Conservation (phyloP, 2,329 filamentous ascomycete genomes). For the Chaetomium strumarium region DNA sequence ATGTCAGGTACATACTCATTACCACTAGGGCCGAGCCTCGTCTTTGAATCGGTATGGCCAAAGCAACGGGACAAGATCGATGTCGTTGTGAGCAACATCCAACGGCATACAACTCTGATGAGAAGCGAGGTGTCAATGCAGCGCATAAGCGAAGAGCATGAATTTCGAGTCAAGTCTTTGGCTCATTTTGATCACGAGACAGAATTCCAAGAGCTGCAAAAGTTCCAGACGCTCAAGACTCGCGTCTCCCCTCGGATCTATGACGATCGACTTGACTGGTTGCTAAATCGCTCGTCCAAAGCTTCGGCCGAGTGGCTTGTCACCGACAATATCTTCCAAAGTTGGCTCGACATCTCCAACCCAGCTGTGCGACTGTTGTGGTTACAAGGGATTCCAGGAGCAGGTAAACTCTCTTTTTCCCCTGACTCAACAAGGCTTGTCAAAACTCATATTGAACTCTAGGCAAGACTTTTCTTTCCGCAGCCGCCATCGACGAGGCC, state of each 20-base stretch:
- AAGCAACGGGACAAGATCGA: slow-evolving; percentile 23
- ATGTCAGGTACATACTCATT: neutral
- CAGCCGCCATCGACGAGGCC: slow-evolving; percentile 8
- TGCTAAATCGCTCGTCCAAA: slow-evolving; percentile 6
- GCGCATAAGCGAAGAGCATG: slow-evolving; percentile 21
- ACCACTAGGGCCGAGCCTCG: slow-evolving; percentile 22
- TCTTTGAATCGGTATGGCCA: slow-evolving; percentile 31
- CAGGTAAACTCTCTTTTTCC: slow-evolving; percentile 15
- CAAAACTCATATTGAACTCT: slow-evolving; percentile 1
- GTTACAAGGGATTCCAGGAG: slow-evolving; percentile 25
- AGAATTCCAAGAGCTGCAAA: neutral
- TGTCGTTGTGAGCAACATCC: slow-evolving; percentile 12
- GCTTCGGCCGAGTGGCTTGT: slow-evolving; percentile 11
- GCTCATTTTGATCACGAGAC: too few relatives aligned
- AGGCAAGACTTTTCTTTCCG: slow-evolving; percentile 22
- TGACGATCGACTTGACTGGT: slow-evolving; percentile 11
- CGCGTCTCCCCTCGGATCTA: slow-evolving; percentile 14
- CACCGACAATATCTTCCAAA: slow-evolving; percentile 10
- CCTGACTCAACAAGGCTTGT: neutral
- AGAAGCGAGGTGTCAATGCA: slow-evolving; percentile 17
- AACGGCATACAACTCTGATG: slow-evolving; percentile 17
- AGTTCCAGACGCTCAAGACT: slow-evolving; percentile 14
- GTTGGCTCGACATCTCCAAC: slow-evolving; percentile 14
- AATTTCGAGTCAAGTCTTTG: slow-evolving; percentile 12
- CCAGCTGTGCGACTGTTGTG: slow-evolving; percentile 18